phyloP scores from a whole-genome alignment of 1,284 basidiomycete genomes.

The Cutaneotrichosporon cyanovorans region DNA sequence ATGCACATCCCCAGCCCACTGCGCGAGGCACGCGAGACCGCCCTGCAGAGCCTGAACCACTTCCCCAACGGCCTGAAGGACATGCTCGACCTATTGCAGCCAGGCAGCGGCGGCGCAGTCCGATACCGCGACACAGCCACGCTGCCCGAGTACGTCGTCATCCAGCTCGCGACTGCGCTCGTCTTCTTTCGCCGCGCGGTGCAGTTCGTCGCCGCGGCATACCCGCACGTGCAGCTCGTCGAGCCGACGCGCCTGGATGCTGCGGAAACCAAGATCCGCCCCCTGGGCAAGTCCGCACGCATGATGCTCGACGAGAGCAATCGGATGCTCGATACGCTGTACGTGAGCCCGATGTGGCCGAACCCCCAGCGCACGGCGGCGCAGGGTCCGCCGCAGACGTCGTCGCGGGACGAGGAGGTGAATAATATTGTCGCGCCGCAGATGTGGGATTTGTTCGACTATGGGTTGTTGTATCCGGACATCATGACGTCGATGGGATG shows the following conservation, averaged over 20 bases:
- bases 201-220: conserved; percentile 5
- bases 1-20: conserved; percentile 14
- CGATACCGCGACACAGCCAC: neutral
- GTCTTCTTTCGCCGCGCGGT: conserved; percentile 6
- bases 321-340: neutral
- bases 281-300: neutral
- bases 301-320: conserved; percentile 3
- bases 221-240: neutral
- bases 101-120: neutral
- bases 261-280: neutral
- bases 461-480: no score
- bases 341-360: no score
- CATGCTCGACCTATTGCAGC: conserved; percentile 6
- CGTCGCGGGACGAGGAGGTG: no score
- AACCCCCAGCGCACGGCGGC: no score
- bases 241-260: conserved; percentile 2
- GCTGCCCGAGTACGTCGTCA: conserved; percentile 3
- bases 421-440: no score
- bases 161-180: neutral
- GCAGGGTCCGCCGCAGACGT: no score
- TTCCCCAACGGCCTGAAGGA: conserved; percentile 5
- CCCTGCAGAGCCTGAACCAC: neutral
- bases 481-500: no score
- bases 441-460: no score
- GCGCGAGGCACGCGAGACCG: conserved; percentile 3